phyloP scores from a whole-genome alignment of 495 filamentous ascomycete species.

The Hapsidospora chrysogenum region DNA sequence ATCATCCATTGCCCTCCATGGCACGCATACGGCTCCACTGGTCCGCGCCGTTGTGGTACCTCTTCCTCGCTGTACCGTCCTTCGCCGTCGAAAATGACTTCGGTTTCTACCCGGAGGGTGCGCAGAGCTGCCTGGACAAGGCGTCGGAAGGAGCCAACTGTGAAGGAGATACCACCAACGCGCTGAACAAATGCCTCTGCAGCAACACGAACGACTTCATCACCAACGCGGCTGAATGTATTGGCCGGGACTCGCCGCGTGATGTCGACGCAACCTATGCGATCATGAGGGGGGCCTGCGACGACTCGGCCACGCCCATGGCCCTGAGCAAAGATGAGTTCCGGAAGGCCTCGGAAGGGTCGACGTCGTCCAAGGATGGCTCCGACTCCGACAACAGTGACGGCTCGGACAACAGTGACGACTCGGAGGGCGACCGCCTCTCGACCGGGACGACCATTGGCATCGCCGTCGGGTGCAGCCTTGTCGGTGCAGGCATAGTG shows the following conservation, averaged over 20 bases:
- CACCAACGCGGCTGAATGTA: constrained; percentile 20
- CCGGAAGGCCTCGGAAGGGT: constrained; percentile 12
- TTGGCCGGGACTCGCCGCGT: constrained; percentile 12
- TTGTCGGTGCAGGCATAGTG: constrained; percentile 10
- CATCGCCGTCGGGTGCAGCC: constrained; percentile 9
- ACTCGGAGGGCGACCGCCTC: constrained; percentile 7
- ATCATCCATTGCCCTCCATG: too few species aligned
- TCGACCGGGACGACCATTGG: constrained; percentile 9
- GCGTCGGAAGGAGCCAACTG: constrained; percentile 17
- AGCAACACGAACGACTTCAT: constrained; percentile 25
- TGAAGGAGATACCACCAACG: constrained; percentile 10
- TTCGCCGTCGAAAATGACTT: constrained; percentile 22
- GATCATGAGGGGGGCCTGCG: constrained; percentile 15
- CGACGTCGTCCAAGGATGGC: too few species aligned
- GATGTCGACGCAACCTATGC: constrained; percentile 19
- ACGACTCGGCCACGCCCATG: constrained; percentile 13
- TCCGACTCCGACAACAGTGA: constrained; percentile 9
- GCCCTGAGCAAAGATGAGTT: constrained; percentile 14
- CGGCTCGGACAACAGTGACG: constrained; percentile 6
- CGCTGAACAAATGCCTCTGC: constrained; percentile 27
- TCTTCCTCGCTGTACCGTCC: too few species aligned
- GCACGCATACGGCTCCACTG: too few species aligned
- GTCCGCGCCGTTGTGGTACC: too few species aligned
- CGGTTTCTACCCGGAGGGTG: constrained; percentile 19
- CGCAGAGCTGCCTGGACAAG: constrained; percentile 20